Base-by-base conservation (phyloP, 1,284 basidiomycete genomes). In the Ceratobasidium sp. region DNA sequence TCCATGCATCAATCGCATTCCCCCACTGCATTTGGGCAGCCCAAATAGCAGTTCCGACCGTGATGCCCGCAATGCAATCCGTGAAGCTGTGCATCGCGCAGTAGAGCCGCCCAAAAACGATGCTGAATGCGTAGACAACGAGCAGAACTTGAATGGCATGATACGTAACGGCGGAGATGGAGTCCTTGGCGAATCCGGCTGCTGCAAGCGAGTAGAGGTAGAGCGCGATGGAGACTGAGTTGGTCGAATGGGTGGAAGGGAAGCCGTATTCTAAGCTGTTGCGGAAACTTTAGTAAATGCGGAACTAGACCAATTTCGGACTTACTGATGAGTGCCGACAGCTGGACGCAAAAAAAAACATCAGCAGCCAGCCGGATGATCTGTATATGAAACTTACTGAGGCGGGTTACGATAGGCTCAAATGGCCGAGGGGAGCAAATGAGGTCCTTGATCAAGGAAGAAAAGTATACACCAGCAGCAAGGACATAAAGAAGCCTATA, bases 211-310 rank as follows among this genome's bases (percentile, higher is more conserved):
- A 84, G 79, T 89, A 90, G 79, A 94, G 85, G 83, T 92, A 94
- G 3, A 97, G 87, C 0, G 95, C 95, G 79, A 97, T 94, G 47
- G 94, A 95, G 74, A 96, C 89, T 64, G 91, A 90, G 83, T 97
- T 98, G 1, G 97, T 96, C 1, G 95, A 94, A 82, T 99, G 97
- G 0, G 97, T 98, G 0, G 96, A 98, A 0, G 96, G 97, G 82
- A 99, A 98, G 20, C 97, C 97, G 82, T 96, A 96, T 84, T 96
- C 94, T 2, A 94, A 87, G 80, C 73, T 75, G 17, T 4, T 15
- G 13, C 15, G 35, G 13, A 3, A 26, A 23, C 8, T 20, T 65
- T 31, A 64, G 47, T 4, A 15, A 5, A 31, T 26, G 35, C 13
- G 5, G 13, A 79, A 86, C 86, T 53, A 85, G 82, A 56, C 15